A percentile compares a stretch with the other conserved stretches of the same genome.
Evolutionary conservation across 2,329 filamentous ascomycete species (phyloP).

Genomic region (Colletotrichum incanum): DNA sequence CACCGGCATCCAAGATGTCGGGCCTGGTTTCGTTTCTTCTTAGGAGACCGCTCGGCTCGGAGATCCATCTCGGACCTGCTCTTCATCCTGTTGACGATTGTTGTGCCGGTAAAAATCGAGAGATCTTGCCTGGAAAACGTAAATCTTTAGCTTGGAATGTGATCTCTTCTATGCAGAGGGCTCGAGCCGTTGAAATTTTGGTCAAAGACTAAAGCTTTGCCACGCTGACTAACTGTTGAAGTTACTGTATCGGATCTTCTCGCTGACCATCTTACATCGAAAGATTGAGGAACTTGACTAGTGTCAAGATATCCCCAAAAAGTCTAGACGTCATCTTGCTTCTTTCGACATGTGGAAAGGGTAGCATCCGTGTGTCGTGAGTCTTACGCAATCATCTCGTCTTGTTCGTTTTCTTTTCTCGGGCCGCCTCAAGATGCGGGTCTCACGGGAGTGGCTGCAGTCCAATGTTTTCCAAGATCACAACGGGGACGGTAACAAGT

Average conservation of each 20-base stretch:
- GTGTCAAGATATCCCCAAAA: not conserved
- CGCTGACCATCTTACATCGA: not conserved
- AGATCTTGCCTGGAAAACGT: not conserved
- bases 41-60: conserved; percentile 31
- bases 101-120: not conserved
- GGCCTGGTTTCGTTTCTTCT: conserved; percentile 13
- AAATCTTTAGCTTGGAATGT: not conserved
- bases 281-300: not conserved
- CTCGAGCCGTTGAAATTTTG: not conserved
- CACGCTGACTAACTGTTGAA: not conserved
- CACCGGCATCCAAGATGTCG: conserved; percentile 3
- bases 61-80: conserved; percentile 20
- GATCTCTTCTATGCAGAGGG: not conserved
- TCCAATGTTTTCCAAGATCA: not conserved
- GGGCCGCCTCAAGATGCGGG: not conserved
- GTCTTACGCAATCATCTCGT: not conserved
- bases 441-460: conserved; percentile 2
- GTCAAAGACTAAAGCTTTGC: not conserved
- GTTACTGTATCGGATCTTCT: not conserved
- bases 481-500: not conserved
- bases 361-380: not conserved
- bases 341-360: not conserved
- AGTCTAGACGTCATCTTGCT: not conserved
- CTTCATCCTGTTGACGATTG: not conserved
- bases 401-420: not conserved